Conservation (phyloP, 768 basidiomycete species). For the Tricholoma furcatifolium region DNA sequence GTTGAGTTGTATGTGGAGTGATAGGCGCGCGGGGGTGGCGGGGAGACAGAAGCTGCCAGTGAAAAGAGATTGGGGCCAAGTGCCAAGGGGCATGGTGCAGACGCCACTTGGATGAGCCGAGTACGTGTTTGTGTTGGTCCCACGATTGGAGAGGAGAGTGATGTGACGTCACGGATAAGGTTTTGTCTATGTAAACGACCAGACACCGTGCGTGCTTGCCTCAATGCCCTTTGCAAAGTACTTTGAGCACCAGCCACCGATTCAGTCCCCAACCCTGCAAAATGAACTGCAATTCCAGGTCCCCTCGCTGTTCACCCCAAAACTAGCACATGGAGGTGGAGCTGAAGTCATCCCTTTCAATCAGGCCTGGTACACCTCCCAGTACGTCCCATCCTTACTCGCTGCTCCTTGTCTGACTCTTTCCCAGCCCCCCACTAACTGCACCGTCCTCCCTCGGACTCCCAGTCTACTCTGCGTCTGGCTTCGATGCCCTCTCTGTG, state of each 20-base stretch:
- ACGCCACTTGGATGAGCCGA: too few relatives aligned
- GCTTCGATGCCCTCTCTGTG: constrained; percentile 86
- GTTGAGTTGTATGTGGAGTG: too few relatives aligned
- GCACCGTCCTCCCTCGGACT: constrained; percentile 34
- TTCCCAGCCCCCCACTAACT: neutral
- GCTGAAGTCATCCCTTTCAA: constrained; percentile 65
- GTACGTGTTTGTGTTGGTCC: too few relatives aligned
- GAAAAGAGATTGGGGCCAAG: too few relatives aligned
- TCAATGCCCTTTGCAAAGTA: constrained; percentile 44
- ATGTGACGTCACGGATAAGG: constrained; percentile 1
- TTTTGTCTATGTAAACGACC: neutral
- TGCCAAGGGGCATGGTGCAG: too few relatives aligned
- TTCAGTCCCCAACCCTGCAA: constrained; percentile 7
- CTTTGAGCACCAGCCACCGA: constrained; percentile 24
- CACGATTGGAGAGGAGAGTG: neutral
- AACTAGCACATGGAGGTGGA: constrained; percentile 69
- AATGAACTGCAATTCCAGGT: constrained; percentile 49
- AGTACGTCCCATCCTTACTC: constrained; percentile 5
- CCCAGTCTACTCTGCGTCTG: constrained; percentile 85
- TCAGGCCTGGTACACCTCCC: constrained; percentile 43
- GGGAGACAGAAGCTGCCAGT: too few relatives aligned
- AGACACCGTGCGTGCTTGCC: neutral
- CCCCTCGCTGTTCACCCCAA: constrained; percentile 61
- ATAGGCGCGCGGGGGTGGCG: too few relatives aligned
- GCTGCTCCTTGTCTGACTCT: neutral